Conservation (phyloP, 148 eudicot species). For the Fallopia convolvulus region DNA sequence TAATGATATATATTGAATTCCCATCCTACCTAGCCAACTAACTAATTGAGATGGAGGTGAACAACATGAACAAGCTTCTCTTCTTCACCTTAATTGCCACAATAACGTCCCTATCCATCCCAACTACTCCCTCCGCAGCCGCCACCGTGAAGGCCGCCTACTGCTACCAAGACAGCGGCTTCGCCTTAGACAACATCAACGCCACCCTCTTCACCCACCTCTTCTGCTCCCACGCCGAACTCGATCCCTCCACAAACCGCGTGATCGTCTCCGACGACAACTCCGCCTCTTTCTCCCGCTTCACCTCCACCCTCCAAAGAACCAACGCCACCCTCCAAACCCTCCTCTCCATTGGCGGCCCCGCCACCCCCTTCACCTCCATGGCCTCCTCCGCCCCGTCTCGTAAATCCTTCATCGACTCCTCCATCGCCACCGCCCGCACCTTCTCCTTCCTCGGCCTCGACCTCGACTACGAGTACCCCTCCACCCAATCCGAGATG, state of each 20-base stretch:
- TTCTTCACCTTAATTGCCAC: background rate
- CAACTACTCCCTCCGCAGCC: conserved; percentile 9
- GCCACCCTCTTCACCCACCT: conserved; percentile 69
- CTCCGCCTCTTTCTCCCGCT: conserved; percentile 17
- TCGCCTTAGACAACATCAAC: conserved; percentile 30
- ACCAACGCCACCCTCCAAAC: conserved; percentile 37
- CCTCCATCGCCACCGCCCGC: conserved; percentile 40
- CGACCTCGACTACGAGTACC: conserved; percentile 64
- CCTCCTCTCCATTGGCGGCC: conserved; percentile 47
- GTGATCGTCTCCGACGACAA: conserved; percentile 8
- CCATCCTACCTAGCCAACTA: no score
- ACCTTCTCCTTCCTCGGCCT: conserved; percentile 35
- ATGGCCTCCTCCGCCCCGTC: conserved; percentile 40
- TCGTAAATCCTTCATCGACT: conserved; percentile 40
- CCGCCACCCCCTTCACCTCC: background rate
- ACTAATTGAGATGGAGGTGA: no score
- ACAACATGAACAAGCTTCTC: background rate
- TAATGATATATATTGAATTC: no score
- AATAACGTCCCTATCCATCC: background rate
- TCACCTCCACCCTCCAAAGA: conserved; percentile 33
- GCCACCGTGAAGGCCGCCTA: conserved; percentile 36
- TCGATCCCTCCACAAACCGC: conserved; percentile 25
- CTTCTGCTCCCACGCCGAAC: conserved; percentile 52
- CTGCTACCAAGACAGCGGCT: conserved; percentile 44
- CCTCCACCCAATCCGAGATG: conserved; percentile 24